Base-by-base conservation (phyloP, 208 protist genomes). In the Vickermania spadyakhi region DNA sequence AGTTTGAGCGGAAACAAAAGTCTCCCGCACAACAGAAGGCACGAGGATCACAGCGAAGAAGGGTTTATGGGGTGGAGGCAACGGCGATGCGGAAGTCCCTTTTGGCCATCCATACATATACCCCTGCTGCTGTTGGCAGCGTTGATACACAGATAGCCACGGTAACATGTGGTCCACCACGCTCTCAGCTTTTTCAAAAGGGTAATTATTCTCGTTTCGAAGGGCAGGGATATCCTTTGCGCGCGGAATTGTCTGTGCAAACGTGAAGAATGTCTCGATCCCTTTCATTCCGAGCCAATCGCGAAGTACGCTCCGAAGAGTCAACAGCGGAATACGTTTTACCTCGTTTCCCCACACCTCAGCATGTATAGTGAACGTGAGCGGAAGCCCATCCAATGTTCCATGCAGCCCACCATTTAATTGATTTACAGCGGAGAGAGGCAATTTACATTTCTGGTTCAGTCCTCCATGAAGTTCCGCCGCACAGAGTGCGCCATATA, bases 11-110 rank as follows among this genome's bases (percentile, higher is more conserved):
- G 1, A 5, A 2, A 25, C 13, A 26, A 31, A 50, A 56, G 28
- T 0, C 14, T 11, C 1, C 4, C 56, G 52, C 49, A 69, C 30
- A 42, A 14, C 25, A 57, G 4, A 1, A 28, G 70, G 59, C 0
- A 71, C 51, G 42, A 76, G 49, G 3, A 76, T 25, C 1, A 57
- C 65, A 11, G 59, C 68, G 22, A 73, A 64, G 3, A 66, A 58
- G 11, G 68, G 62, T 2, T 51, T 22, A 0, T 57, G 41, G 2
- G 66, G 56, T 27, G 58, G 56, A 1, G 27, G 52, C n/a, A 65
- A 55, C 31, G 29, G 59, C 0, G 55, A 28, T n/a, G 36, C 36
- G 36, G 36, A 45, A n/a, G n/a, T n/a, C n/a, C n/a, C n/a, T n/a
- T n/a, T n/a, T n/a, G n/a, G n/a, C n/a, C n/a, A n/a, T n/a, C n/a